phyloP scores from a whole-genome alignment of 768 basidiomycete species.

The Grammothele lineata region DNA sequence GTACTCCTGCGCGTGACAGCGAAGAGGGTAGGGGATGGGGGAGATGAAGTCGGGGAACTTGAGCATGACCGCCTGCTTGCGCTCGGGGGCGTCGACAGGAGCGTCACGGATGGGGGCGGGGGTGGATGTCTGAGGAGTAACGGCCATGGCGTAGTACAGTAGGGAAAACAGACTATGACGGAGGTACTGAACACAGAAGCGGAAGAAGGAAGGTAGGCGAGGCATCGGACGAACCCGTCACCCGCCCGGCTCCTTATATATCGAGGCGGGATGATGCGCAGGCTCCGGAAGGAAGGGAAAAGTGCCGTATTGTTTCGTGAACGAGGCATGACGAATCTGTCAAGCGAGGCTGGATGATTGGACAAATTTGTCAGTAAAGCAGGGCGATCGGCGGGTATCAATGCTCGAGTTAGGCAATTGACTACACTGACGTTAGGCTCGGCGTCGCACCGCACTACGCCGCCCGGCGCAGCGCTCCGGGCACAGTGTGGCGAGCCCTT shows the following conservation, averaged over 20 bases:
- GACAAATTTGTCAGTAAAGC: conserved; percentile 13
- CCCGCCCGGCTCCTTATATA: conserved; percentile 11
- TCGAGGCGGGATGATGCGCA: conserved; percentile 13
- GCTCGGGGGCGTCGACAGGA: conserved; percentile 1
- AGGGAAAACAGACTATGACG: neutral
- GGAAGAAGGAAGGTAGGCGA: conserved; percentile 9
- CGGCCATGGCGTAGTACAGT: conserved; percentile 13
- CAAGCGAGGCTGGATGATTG: conserved; percentile 14
- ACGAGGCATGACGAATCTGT: conserved; percentile 17
- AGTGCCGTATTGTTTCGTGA: conserved; percentile 14
- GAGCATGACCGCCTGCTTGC: conserved; percentile 16
- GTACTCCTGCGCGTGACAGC: conserved; percentile 29
- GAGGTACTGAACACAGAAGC: conserved; percentile 5
- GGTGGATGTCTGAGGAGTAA: conserved; percentile 4
- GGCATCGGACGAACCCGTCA: conserved; percentile 1
- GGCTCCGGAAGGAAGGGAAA: conserved; percentile 12
- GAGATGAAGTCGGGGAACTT: conserved; percentile 39
- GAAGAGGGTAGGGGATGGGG: conserved; percentile 35
- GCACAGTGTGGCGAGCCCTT: neutral
- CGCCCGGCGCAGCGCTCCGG: neutral
- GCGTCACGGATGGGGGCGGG: neutral
- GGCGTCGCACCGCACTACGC: conserved; percentile 3
- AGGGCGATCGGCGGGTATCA: conserved; percentile 14
- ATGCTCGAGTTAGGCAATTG: conserved; percentile 2
- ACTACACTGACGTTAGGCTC: conserved; percentile 4